These are phyloP conservation scores for Termitomyces eurrhizus DNA, from an alignment of 768 basidiomycete species.

Conservation along the genomic window DNA sequence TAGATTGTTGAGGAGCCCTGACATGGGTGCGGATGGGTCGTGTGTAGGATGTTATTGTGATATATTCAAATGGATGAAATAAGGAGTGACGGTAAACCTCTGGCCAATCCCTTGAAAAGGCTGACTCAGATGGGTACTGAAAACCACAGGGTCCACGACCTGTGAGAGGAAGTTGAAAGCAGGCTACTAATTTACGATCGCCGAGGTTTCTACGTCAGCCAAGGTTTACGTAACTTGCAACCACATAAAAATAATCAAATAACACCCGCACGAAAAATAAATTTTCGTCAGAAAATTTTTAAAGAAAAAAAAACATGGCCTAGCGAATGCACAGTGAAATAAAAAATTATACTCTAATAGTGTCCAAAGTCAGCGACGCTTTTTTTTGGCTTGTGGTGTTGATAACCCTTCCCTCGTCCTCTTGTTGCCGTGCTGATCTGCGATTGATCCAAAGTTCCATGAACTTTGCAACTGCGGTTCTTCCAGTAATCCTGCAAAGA, in stretches of 20 bases:
- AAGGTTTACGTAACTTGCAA: neutral
- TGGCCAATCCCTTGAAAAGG: neutral
- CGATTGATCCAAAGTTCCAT: too few species aligned
- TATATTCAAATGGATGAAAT: neutral
- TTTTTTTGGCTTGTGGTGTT: too few species aligned
- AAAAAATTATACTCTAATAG: too few species aligned
- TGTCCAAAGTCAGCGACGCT: too few species aligned
- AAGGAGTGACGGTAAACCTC: neutral
- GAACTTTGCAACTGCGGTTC: too few species aligned
- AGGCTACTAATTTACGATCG: neutral
- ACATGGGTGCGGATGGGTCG: conserved; percentile 10
- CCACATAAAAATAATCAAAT: too few species aligned
- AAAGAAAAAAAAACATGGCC: too few species aligned
- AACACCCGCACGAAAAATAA: neutral
- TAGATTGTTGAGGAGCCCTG: conserved; percentile 13
- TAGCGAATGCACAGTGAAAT: too few species aligned
- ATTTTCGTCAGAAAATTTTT: neutral
- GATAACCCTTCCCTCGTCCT: too few species aligned
- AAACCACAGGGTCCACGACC: neutral
- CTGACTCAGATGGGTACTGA: neutral
- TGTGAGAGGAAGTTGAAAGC: neutral
- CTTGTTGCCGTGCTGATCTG: too few species aligned
- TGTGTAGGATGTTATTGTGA: neutral
- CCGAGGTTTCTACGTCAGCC: neutral
- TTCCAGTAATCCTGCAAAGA: too few species aligned